Percentiles rank a stretch among this genome's conserved stretches.
These are phyloP conservation scores for Colletotrichum eremochloae DNA, from an alignment of 2,329 filamentous ascomycete genomes.

Conservation along the genomic window DNA sequence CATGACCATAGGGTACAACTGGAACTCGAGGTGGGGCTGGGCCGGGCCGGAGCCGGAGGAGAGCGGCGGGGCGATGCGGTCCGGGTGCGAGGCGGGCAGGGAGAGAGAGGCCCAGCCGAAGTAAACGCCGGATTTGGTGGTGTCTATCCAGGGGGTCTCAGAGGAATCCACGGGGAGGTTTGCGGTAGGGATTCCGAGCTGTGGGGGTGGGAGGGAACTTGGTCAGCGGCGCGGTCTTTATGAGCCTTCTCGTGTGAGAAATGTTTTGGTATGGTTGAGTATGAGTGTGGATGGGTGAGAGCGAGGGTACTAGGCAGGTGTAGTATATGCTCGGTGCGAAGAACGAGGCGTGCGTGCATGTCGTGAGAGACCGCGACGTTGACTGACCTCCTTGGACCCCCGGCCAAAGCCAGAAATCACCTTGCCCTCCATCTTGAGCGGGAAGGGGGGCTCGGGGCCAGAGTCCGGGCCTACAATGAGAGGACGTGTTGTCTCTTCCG, in stretches of 20 bases:
- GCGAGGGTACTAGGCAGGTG: background rate
- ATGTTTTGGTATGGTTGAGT: background rate
- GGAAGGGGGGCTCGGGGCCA: constrained; percentile 84
- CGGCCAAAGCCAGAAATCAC: constrained; percentile 95
- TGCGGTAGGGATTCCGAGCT: constrained; percentile 96
- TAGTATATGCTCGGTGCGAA: background rate
- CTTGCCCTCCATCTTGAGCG: constrained; percentile 84
- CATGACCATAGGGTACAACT: constrained; percentile 88
- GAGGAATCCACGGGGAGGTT: constrained; percentile 84
- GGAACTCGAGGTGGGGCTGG: constrained; percentile 46
- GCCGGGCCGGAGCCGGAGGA: constrained; percentile 43
- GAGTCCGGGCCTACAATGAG: constrained; percentile 78
- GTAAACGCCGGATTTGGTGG: constrained; percentile 85
- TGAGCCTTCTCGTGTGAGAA: background rate
- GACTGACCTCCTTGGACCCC: constrained; percentile 86
- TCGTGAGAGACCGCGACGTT: background rate
- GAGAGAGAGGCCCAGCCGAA: constrained; percentile 89
- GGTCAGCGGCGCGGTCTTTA: constrained; percentile 21
- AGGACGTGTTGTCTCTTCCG: constrained; percentile 62
- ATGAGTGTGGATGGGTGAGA: background rate
- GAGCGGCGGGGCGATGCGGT: constrained; percentile 46
- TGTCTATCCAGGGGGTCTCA: constrained; percentile 70
- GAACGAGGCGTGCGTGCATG: constrained; percentile 1
- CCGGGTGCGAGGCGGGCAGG: constrained; percentile 64
- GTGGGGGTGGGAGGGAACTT: background rate